Evolutionary conservation across 768 basidiomycete genomes (phyloP).

Genomic region (Rhizopogon salebrosus): DNA sequence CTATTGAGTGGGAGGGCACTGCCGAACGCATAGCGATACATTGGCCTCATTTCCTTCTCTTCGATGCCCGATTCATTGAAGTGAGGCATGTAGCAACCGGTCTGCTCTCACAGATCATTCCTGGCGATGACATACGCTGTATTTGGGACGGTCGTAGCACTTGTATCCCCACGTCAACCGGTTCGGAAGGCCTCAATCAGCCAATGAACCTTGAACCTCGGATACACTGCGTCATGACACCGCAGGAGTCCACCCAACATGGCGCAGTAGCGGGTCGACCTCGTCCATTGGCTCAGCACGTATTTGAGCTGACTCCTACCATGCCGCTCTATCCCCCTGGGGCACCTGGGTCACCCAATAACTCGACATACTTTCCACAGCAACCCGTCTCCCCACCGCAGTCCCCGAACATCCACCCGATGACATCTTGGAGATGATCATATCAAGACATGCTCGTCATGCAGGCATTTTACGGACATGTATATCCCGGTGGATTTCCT

Average conservation of each 20-base stretch:
- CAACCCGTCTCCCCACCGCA: constrained; percentile 46
- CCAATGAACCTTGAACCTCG: constrained; percentile 69
- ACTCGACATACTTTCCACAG: constrained; percentile 47
- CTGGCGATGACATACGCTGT: constrained; percentile 76
- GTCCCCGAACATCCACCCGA: constrained; percentile 42
- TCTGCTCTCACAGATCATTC: constrained; percentile 75
- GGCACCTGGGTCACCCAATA: constrained; percentile 50
- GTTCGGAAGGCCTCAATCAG: constrained; percentile 28
- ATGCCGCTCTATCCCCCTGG: constrained; percentile 34
- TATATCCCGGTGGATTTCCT: background rate
- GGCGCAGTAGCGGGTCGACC: constrained; percentile 33
- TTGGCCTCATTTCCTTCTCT: constrained; percentile 81
- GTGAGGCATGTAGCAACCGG: constrained; percentile 81
- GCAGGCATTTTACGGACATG: background rate
- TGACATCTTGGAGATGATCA: constrained; percentile 17
- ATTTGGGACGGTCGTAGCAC: constrained; percentile 82
- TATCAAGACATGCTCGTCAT: background rate
- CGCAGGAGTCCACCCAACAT: constrained; percentile 32
- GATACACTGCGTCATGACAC: constrained; percentile 84
- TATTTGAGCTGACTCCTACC: constrained; percentile 64
- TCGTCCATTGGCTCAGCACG: constrained; percentile 61
- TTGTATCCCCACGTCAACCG: constrained; percentile 18
- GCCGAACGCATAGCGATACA: constrained; percentile 88
- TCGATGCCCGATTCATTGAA: constrained; percentile 88
- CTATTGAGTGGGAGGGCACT: constrained; percentile 93